These are phyloP conservation scores for Rubia balearica DNA, from an alignment of 305 asterid genomes.

Conservation along the genomic window DNA sequence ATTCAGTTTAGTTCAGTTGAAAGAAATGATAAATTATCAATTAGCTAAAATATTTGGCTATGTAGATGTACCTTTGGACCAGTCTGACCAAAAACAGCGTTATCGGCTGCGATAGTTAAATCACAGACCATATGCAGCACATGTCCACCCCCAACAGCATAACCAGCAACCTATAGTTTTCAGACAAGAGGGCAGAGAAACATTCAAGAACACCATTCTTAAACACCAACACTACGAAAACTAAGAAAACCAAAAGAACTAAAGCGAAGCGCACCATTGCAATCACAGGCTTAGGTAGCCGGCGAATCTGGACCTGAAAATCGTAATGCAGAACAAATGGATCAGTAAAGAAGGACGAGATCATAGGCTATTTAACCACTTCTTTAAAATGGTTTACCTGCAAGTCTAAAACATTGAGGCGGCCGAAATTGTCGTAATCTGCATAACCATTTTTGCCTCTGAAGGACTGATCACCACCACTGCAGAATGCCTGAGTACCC, in stretches of 20 bases:
- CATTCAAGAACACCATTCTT: not conserved
- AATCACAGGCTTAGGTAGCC: conserved; percentile 83
- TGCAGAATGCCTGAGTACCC: conserved; percentile 77
- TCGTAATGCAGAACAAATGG: not conserved
- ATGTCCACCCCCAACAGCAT: conserved; percentile 88
- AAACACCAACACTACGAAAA: not conserved
- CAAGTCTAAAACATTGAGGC: conserved; percentile 78
- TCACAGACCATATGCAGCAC: conserved; percentile 87
- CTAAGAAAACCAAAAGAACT: not conserved
- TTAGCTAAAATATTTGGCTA: not conserved
- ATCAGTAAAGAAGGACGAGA: not conserved
- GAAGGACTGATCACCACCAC: conserved; percentile 89
- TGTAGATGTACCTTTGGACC: conserved; percentile 10
- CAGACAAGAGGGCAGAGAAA: not conserved
- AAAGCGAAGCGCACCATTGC: conserved; percentile 50
- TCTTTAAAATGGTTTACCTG: conserved; percentile 34
- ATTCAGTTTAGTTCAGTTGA: not conserved
- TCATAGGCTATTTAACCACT: not conserved
- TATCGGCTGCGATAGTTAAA: conserved; percentile 77
- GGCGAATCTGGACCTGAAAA: conserved; percentile 72
- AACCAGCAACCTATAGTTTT: conserved; percentile 78
- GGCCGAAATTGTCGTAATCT: conserved; percentile 72
- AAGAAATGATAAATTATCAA: not conserved
- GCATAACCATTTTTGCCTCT: conserved; percentile 74
- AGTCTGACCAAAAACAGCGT: conserved; percentile 8